A percentile compares a stretch with the other conserved stretches of the same genome.
phyloP scores from a whole-genome alignment of 1,139 yeast species.

The Debaryomyces udenii region DNA sequence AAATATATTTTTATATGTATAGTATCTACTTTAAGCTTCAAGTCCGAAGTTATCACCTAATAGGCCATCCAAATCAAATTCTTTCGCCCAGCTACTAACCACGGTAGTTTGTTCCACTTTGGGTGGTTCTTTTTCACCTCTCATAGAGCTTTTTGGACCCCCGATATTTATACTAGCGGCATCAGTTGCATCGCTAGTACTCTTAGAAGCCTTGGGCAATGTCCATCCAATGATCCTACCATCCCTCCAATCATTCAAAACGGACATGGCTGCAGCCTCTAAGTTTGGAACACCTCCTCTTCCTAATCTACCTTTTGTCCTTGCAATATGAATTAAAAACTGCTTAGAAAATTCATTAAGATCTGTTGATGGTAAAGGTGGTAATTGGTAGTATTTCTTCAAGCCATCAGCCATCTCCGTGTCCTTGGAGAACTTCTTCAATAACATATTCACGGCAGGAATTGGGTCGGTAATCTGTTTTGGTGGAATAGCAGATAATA shows the following conservation, averaged over 20 bases:
- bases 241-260: conserved; percentile 95
- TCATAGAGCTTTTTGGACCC: conserved; percentile 45
- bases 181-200: conserved; percentile 26
- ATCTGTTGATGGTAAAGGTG: conserved; percentile 72
- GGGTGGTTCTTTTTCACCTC: conserved; percentile 52
- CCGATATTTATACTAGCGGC: conserved; percentile 30
- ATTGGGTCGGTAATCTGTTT: conserved; percentile 84
- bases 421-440: conserved; percentile 73
- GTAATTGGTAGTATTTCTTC: conserved; percentile 71
- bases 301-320: conserved; percentile 89
- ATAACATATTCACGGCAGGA: conserved; percentile 74
- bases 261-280: conserved; percentile 79
- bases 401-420: conserved; percentile 77
- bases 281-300: conserved; percentile 93
- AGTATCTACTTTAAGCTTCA: conserved; percentile 11
- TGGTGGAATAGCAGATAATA: conserved; percentile 89
- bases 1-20: neutral
- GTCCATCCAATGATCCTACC: conserved; percentile 95
- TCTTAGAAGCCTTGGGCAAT: conserved; percentile 68
- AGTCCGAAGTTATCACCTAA: conserved; percentile 48
- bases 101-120: conserved; percentile 76
- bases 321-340: conserved; percentile 88
- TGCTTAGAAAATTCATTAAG: conserved; percentile 75
- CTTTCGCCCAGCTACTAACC: conserved; percentile 91
- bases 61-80: conserved; percentile 86